Percentiles rank a stretch among this genome's conserved stretches.
Evolutionary conservation across 768 basidiomycete genomes (phyloP).

Genomic region (Pleurotus djamor): DNA sequence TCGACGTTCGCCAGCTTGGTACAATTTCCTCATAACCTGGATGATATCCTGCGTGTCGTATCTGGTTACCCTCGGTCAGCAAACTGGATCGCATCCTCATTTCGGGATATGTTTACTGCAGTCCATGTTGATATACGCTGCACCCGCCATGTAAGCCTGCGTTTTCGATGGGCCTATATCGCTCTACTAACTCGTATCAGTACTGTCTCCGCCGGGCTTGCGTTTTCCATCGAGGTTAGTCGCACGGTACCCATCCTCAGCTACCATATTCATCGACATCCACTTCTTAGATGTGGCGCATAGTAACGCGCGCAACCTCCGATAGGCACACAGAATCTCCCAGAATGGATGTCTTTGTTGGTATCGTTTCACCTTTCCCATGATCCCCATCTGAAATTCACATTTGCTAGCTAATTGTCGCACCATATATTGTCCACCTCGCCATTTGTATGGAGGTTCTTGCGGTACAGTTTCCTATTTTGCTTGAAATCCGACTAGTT

Average conservation of each 20-base stretch:
- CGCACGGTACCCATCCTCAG: not conserved
- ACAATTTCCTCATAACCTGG: slow-evolving; percentile 2
- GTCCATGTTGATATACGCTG: not conserved
- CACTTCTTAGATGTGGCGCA: not conserved
- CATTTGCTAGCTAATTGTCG: not conserved
- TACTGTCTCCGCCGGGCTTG: not conserved
- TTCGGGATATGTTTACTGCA: not conserved
- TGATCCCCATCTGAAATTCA: too few species aligned
- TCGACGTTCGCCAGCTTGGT: not conserved
- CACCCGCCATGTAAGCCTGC: not conserved
- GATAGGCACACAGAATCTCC: not conserved
- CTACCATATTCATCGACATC: not conserved
- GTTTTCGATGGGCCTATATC: not conserved
- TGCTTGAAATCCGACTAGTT: not conserved
- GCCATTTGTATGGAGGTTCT: not conserved
- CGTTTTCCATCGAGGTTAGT: not conserved
- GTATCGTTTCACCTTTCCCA: not conserved
- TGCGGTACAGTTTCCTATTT: not conserved
- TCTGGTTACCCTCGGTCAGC: slow-evolving; percentile 1
- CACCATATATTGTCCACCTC: not conserved
- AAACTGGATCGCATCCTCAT: not conserved
- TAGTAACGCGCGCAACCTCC: not conserved
- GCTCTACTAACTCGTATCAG: not conserved
- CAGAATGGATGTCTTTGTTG: not conserved
- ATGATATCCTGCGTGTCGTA: not conserved